phyloP scores from a whole-genome alignment of 176 grass and related monocot species.

The Bothriochloa decipiens region DNA sequence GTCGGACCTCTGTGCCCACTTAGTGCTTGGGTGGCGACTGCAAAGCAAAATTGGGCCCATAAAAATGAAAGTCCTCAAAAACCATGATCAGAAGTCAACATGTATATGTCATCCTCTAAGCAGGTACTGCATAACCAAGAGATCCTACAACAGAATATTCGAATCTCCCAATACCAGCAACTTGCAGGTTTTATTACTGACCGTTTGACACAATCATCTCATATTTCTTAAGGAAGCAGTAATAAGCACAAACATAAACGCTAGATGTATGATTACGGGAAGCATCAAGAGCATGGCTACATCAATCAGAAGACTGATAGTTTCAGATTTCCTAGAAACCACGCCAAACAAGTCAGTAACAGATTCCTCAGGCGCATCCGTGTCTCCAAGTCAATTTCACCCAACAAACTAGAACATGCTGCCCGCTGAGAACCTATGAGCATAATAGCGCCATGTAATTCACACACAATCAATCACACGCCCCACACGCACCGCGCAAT shows the following conservation, averaged over 20 bases:
- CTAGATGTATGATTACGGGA: neutral
- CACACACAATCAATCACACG: neutral
- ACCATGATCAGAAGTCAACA: neutral
- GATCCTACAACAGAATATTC: neutral
- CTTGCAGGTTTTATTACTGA: neutral
- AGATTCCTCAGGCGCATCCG: neutral
- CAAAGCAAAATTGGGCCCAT: conserved; percentile 15
- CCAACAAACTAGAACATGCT: neutral
- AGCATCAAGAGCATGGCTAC: neutral
- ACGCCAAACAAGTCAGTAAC: neutral
- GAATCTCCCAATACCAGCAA: neutral
- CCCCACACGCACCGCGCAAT: neutral
- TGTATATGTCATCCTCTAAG: neutral
- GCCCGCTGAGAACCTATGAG: neutral
- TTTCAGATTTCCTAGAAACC: neutral
- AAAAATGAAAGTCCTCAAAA: neutral
- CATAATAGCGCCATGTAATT: neutral
- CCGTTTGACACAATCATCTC: neutral
- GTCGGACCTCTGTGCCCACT: conserved; percentile 87
- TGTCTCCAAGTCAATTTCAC: neutral
- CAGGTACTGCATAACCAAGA: neutral
- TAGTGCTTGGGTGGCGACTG: conserved; percentile 87
- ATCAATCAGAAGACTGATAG: neutral
- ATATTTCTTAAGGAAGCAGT: neutral
- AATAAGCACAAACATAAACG: neutral